Base-by-base conservation (phyloP, 768 basidiomycete species). In the Roridomyces roridus region DNA sequence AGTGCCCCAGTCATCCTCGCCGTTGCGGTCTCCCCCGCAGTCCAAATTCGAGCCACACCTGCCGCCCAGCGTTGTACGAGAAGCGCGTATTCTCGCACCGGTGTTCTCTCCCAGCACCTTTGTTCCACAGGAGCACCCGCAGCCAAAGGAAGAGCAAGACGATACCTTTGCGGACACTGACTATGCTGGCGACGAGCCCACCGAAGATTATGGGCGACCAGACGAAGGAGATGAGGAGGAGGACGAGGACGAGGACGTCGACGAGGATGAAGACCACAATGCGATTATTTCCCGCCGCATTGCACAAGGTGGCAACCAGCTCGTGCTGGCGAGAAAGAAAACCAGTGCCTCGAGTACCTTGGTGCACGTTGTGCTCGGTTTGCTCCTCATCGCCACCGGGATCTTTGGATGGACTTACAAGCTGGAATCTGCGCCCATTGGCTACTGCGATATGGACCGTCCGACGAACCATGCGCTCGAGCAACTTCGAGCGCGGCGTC, bases 391-490 rank as follows among this genome's bases (percentile, higher is more conserved):
- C 21, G 66, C 71, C 17, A 60, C 71, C 18, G 72, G 70, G 14
- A 72, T 70, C 57, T 60, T 72, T 21, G 58, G 77, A 18, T 62
- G 77, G 64, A 76, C 77, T 17, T 90, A 85, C 77, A 92, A 92
- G 73, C 56, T 62, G 12, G 85, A 89, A 62, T 92, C 92, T 6
- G 75, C 86, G 3, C 69, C 78, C 11, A 85, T 94, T 62, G 92
- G 93, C 5, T 94, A 85, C 71, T 94, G 92, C 67, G 85, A 91
- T 59, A 71, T 81, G 31, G 87, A 83, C 18, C 82, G 70, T 52
- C 74, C 77, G 61, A 88, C 85, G 25, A 94, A 89, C 68, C 69
- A 63, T 21, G 74, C 75, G 3, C 71, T 92, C 46, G 82, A 84
- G 54, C 73, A 70, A 14, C 63, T 86, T 18, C 77, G 80, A 40